phyloP scores from a whole-genome alignment of 257 asterid species.

The Gentiana dahurica region DNA sequence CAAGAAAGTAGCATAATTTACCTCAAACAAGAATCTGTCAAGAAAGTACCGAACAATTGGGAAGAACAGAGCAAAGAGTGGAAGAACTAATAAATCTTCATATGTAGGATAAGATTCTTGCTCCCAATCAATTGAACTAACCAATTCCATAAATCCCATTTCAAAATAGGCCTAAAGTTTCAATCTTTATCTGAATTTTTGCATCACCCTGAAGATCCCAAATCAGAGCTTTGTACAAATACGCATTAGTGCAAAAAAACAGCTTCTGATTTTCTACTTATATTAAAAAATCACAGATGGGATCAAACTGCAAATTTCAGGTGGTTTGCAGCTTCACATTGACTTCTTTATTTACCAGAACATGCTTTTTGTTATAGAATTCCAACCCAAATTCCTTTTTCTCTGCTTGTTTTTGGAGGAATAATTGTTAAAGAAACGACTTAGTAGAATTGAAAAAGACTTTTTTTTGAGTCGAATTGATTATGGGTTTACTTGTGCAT shows the following conservation, averaged over 20 bases:
- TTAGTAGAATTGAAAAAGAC: too few species aligned
- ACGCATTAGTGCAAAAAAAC: background rate
- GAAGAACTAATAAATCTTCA: conserved; percentile 62
- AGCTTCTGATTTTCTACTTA: background rate
- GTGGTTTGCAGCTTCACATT: too few species aligned
- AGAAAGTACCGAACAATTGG: conserved; percentile 73
- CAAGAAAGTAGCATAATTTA: conserved; percentile 10
- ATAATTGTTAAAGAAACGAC: too few species aligned
- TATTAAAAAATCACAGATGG: background rate
- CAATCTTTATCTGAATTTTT: conserved; percentile 8
- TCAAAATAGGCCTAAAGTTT: conserved; percentile 7
- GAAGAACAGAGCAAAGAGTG: conserved; percentile 60
- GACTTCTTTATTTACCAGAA: too few species aligned
- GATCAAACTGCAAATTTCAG: background rate
- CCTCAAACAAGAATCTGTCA: conserved; percentile 91
- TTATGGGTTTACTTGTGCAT: too few species aligned
- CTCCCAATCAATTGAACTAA: conserved; percentile 45
- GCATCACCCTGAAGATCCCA: too few species aligned
- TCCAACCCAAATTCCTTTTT: too few species aligned
- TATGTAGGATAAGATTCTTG: conserved; percentile 70
- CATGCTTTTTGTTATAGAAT: too few species aligned
- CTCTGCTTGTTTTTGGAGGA: too few species aligned
- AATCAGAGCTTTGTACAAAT: background rate
- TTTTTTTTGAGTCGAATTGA: too few species aligned
- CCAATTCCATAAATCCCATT: conserved; percentile 39